Percentiles rank a stretch among this genome's conserved stretches.
phyloP scores from a whole-genome alignment of 805 yeast genomes.

The Scheffersomyces coipomensis region DNA sequence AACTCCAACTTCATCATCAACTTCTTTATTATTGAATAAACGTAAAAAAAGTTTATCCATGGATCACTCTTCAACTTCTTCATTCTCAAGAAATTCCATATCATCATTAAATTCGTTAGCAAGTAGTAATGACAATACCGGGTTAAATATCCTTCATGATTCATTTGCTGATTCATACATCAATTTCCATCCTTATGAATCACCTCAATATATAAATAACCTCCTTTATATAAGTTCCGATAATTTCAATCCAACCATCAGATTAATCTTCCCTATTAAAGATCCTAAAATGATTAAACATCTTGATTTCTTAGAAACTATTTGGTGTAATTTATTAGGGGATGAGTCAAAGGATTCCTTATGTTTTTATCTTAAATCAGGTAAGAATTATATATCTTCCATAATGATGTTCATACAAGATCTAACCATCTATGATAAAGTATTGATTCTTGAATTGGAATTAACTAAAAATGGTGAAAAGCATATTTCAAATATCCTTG shows the following conservation, averaged over 20 bases:
- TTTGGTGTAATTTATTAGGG: conserved; percentile 63
- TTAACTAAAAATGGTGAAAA: conserved; percentile 48
- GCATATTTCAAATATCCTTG: conserved; percentile 31
- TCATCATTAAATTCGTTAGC: conserved; percentile 5
- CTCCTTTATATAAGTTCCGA: no score
- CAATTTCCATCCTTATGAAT: neutral
- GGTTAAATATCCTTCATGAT: neutral
- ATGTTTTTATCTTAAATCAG: conserved; percentile 32
- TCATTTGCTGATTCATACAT: neutral
- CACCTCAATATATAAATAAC: no score
- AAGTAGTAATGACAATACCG: neutral
- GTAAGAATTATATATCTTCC: conserved; percentile 30
- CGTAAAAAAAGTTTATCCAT: conserved; percentile 9
- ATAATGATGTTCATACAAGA: conserved; percentile 43
- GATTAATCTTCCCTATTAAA: conserved; percentile 47
- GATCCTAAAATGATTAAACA: conserved; percentile 1
- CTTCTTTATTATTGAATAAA: no score
- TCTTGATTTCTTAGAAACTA: conserved; percentile 24
- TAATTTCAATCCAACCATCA: conserved; percentile 34
- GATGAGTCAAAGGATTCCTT: conserved; percentile 58
- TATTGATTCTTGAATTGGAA: conserved; percentile 49
- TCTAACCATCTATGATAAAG: conserved; percentile 31
- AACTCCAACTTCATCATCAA: conserved; percentile 19
- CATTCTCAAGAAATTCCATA: conserved; percentile 8
- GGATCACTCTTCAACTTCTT: conserved; percentile 17